Evolutionary conservation across 345 rosid genomes (phyloP), one percentile per base, ranked within the genome.

Genomic region (Gossypium turneri): DNA sequence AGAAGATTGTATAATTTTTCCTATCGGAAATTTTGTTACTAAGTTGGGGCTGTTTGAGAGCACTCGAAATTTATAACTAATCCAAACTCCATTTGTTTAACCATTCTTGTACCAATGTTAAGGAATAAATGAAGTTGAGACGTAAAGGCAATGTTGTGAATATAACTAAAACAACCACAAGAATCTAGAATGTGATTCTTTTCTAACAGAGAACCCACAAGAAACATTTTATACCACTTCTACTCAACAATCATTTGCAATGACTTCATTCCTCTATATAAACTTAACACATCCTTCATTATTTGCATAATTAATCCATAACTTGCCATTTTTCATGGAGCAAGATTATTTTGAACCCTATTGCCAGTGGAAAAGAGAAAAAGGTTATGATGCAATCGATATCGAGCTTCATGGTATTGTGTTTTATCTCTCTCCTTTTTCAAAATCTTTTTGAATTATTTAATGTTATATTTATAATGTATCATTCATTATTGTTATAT

Each of bases 281-380:
- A 57, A 57, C 29, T 57, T 57, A 11, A 10, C 0, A 19, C 19
- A 57, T 2, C 61, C 27, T 57, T 57, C 61, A 20, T 20, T 19
- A n/a, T 22, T 11, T 57, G 4, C 29, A 22, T 10, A 20, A 55
- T 15, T 1, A 48, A 11, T 10, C 15, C 52, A 6, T 1, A 5
- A 53, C 17, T 17, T 16, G 7, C 20, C 3, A 53, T n/a, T 17
- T 53, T n/a, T n/a, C 8, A 10, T 57, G 13, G 24, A 22, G 29
- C 15, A 57, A 22, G 16, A 3, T 57, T 57, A 57, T 57, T 3
- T 57, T 11, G 73, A 70, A 2, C 73, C 73, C 25, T 2, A 4
- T 29, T 70, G 61, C 61, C 4, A 1, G 9, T 70, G 73, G 73
- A 62, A 70, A 10, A 70, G 27, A 52, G 48, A 25, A 52, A 52